Percentiles rank a stretch among this genome's conserved stretches.
Conservation (phyloP, 179 eudicot species). For the Beta macrorhiza region DNA sequence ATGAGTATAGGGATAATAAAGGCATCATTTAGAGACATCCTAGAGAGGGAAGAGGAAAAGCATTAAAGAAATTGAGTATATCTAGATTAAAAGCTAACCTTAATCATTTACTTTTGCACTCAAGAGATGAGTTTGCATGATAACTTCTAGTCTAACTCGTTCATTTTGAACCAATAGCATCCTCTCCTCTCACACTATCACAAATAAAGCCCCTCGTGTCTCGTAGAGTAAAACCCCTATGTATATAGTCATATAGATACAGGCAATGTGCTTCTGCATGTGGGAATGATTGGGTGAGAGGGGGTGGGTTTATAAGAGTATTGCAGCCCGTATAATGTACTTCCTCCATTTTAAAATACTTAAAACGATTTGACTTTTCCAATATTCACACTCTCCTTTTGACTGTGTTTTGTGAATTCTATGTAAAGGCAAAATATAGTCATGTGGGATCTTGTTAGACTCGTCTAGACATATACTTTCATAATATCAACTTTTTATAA, state of each 20-base stretch:
- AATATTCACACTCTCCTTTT: too few species aligned
- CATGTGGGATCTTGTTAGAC: too few species aligned
- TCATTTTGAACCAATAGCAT: background rate
- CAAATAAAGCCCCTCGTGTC: background rate
- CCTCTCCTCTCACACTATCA: background rate
- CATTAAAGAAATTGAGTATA: background rate
- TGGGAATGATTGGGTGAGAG: background rate
- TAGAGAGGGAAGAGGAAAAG: background rate
- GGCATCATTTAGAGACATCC: background rate
- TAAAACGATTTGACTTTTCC: too few species aligned
- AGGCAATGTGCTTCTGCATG: background rate
- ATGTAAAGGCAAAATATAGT: too few species aligned
- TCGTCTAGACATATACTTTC: too few species aligned
- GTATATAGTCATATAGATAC: background rate
- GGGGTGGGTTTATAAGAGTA: background rate
- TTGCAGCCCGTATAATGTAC: constrained; percentile 1
- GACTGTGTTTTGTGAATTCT: too few species aligned
- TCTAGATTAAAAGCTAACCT: background rate
- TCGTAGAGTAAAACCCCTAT: background rate
- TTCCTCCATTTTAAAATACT: too few species aligned
- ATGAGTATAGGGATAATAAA: background rate
- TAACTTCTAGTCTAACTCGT: background rate
- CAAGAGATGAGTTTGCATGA: background rate
- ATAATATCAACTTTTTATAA: too few species aligned
- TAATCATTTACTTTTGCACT: constrained; percentile 1